Percentiles rank a stretch among this genome's conserved stretches.
phyloP scores from a whole-genome alignment of 805 yeast genomes.

The Ogataea wickerhamii region DNA sequence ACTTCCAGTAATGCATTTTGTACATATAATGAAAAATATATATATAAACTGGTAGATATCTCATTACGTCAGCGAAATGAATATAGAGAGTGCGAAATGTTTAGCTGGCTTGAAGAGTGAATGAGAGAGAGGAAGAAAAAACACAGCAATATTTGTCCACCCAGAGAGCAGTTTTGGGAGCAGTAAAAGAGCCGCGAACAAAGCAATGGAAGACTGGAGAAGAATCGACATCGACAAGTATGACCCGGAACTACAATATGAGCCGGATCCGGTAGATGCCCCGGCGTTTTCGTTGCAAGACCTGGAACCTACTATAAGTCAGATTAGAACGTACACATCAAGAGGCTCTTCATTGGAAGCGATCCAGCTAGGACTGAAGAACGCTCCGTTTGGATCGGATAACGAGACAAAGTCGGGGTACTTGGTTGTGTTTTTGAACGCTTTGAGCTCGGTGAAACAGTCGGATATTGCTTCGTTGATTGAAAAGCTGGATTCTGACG shows the following conservation, averaged over 20 bases:
- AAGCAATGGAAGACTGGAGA: conserved; percentile 80
- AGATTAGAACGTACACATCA: conserved; percentile 59
- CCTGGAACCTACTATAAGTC: conserved; percentile 50
- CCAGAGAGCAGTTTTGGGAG: too few relatives aligned
- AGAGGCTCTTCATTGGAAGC: conserved; percentile 74
- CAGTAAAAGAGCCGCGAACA: too few relatives aligned
- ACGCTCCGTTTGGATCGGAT: conserved; percentile 82
- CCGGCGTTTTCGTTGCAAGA: conserved; percentile 51
- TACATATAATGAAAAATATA: too few relatives aligned
- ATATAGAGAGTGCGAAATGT: too few relatives aligned
- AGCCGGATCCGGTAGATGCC: conserved; percentile 23
- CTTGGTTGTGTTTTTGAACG: conserved; percentile 59
- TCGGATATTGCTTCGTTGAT: conserved; percentile 65
- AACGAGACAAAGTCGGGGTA: conserved; percentile 51
- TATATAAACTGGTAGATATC: too few relatives aligned
- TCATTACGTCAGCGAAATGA: too few relatives aligned
- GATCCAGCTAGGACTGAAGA: conserved; percentile 54
- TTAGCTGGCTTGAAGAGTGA: too few relatives aligned
- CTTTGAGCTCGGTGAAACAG: conserved; percentile 62
- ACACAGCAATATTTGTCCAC: too few relatives aligned
- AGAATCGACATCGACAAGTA: conserved; percentile 90
- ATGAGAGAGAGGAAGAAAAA: too few relatives aligned
- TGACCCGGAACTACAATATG: conserved; percentile 67
- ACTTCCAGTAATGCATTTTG: too few relatives aligned
- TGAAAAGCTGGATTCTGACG: conserved; percentile 53